A percentile compares a stretch with the other conserved stretches of the same genome.
phyloP scores from a whole-genome alignment of 2,329 filamentous ascomycete genomes.

The Rhytidhysteron rufulum region DNA sequence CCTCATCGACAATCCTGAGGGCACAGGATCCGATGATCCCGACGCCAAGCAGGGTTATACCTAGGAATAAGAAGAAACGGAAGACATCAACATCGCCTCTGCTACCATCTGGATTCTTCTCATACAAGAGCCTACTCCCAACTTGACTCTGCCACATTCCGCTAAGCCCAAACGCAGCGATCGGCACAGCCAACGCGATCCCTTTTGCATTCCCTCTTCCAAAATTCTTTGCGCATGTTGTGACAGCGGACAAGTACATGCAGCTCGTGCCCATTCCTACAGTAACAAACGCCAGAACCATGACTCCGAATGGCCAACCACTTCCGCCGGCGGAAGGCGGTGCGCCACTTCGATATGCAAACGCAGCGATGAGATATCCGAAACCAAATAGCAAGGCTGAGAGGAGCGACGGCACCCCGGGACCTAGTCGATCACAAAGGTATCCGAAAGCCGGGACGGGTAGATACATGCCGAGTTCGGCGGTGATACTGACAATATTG shows the following conservation, averaged over 20 bases:
- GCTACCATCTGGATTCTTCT: conserved; percentile 59
- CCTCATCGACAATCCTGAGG: conserved; percentile 75
- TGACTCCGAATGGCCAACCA: conserved; percentile 71
- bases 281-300: conserved; percentile 79
- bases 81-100: conserved; percentile 68
- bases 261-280: conserved; percentile 80
- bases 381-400: conserved; percentile 70
- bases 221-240: conserved; percentile 97
- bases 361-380: conserved; percentile 81
- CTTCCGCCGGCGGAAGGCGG: conserved; percentile 48
- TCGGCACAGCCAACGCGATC: conserved; percentile 82
- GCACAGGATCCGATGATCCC: conserved; percentile 72
- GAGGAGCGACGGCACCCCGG: conserved; percentile 69
- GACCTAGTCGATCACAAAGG: conserved; percentile 83
- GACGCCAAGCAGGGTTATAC: conserved; percentile 63
- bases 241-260: conserved; percentile 89
- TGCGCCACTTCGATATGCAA: conserved; percentile 64
- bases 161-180: conserved; percentile 87
- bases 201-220: conserved; percentile 83
- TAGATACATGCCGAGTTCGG: conserved; percentile 84
- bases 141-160: conserved; percentile 95
- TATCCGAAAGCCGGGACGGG: conserved; percentile 89
- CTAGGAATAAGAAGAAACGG: conserved; percentile 83
- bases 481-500: conserved; percentile 82
- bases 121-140: conserved; percentile 72